These are phyloP conservation scores for Phytophthora meadii DNA, from an alignment of 352 stramenopile species.

Conservation along the genomic window DNA sequence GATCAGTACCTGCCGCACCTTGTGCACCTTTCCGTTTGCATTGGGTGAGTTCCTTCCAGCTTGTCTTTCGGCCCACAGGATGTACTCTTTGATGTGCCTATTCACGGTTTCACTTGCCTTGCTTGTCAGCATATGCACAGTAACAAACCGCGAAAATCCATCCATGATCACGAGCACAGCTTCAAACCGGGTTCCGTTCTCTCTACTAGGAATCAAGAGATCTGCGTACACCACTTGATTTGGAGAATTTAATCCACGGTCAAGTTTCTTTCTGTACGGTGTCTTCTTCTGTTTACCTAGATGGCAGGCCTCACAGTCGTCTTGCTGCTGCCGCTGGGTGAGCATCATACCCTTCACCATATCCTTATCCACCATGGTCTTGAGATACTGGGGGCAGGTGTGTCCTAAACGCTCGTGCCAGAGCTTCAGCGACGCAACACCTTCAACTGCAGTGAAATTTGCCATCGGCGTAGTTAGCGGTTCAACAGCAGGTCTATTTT, in stretches of 20 bases:
- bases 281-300: not conserved
- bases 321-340: not conserved
- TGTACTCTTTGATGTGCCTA: conserved; percentile 11
- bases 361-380: conserved; percentile 8
- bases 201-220: conserved; percentile 11
- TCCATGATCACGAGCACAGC: conserved; percentile 8
- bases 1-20: too few species aligned
- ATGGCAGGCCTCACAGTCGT: conserved; percentile 3
- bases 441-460: conserved; percentile 3
- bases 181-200: conserved; percentile 1
- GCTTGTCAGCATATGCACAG: conserved; percentile 4
- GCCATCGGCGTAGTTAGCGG: not conserved
- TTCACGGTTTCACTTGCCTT: conserved; percentile 7
- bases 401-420: conserved; percentile 7
- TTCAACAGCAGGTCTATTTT: too few species aligned
- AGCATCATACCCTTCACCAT: conserved; percentile 4
- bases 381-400: conserved; percentile 5
- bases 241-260: not conserved
- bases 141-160: conserved; percentile 9
- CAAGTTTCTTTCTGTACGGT: conserved; percentile 2
- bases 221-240: conserved; percentile 12
- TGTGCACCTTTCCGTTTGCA: not conserved
- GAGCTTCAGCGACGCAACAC: conserved; percentile 1
- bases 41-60: not conserved
- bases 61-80: conserved; percentile 7